A percentile compares a stretch with the other conserved stretches of the same genome.
phyloP scores from a whole-genome alignment of 1,284 basidiomycete genomes.

The Dichomitus squalens region DNA sequence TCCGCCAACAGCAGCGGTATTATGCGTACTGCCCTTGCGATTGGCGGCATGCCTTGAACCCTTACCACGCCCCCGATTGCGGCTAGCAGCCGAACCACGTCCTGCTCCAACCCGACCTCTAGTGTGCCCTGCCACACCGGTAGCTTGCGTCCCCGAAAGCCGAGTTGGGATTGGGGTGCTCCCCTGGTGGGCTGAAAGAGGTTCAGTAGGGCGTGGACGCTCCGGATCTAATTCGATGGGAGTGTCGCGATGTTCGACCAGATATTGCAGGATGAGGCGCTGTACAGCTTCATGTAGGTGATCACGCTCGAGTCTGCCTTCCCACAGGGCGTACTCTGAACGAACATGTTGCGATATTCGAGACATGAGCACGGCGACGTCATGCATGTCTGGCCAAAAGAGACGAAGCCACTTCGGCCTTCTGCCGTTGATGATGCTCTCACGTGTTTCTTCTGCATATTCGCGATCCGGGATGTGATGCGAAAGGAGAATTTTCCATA shows the following conservation, averaged over 20 bases:
- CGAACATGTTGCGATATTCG: background rate
- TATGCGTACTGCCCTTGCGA: too few relatives aligned
- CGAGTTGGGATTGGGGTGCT: too few relatives aligned
- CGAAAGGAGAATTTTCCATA: background rate
- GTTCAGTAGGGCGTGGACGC: background rate
- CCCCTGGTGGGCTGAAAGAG: too few relatives aligned
- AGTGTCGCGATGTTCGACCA: background rate
- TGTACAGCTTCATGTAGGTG: constrained; percentile 1
- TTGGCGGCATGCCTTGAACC: too few relatives aligned
- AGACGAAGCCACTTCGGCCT: background rate
- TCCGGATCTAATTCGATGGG: background rate
- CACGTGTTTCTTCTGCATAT: background rate
- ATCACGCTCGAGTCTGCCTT: background rate
- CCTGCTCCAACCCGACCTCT: too few relatives aligned
- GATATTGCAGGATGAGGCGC: constrained; percentile 3
- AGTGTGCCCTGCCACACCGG: too few relatives aligned
- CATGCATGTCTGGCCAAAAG: background rate
- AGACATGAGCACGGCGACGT: background rate
- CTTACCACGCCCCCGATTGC: too few relatives aligned
- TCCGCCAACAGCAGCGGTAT: too few relatives aligned
- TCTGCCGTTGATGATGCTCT: background rate
- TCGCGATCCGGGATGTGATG: background rate
- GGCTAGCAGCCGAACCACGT: too few relatives aligned
- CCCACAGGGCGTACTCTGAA: background rate
- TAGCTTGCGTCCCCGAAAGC: too few relatives aligned